Evolutionary conservation across 2,329 filamentous ascomycete species (phyloP).

Genomic region (Onygena corvina): DNA sequence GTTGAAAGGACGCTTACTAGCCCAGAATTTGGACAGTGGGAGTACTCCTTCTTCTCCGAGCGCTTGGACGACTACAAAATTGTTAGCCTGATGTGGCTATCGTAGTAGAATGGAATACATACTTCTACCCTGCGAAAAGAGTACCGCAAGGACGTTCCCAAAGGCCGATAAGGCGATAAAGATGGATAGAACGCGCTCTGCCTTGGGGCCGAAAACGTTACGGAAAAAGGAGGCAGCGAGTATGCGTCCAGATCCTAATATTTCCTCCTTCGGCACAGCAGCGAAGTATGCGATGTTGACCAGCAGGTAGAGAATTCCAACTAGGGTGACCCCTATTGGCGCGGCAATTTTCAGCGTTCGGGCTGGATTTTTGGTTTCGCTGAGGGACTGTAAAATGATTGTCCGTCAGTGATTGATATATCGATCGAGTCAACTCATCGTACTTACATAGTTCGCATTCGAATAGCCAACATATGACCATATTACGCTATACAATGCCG

Average conservation of each 20-base stretch:
- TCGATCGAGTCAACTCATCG: not conserved
- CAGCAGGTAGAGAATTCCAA: constrained; percentile 46
- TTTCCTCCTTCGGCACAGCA: constrained; percentile 45
- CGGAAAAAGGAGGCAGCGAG: constrained; percentile 48
- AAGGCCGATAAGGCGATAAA: constrained; percentile 50
- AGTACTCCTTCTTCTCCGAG: constrained; percentile 58
- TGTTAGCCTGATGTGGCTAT: not conserved
- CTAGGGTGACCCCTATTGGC: constrained; percentile 42
- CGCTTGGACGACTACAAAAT: constrained; percentile 37
- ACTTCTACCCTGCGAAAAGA: constrained; percentile 39
- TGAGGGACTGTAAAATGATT: constrained; percentile 33
- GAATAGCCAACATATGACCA: constrained; percentile 51
- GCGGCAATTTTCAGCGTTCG: constrained; percentile 47
- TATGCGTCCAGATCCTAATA: constrained; percentile 42
- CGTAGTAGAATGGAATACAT: constrained; percentile 14
- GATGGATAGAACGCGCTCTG: constrained; percentile 48
- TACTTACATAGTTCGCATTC: constrained; percentile 49
- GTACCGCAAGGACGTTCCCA: constrained; percentile 48
- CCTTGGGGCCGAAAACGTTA: constrained; percentile 46
- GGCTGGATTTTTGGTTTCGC: constrained; percentile 46
- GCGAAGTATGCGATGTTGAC: constrained; percentile 50
- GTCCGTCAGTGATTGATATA: not conserved
- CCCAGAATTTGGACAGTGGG: constrained; percentile 55
- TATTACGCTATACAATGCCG: constrained; percentile 49
- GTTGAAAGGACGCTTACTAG: constrained; percentile 55